A percentile compares a stretch with the other conserved stretches of the same genome.
Evolutionary conservation across 345 rosid genomes (phyloP).

Genomic region (Noccaea caerulescens): DNA sequence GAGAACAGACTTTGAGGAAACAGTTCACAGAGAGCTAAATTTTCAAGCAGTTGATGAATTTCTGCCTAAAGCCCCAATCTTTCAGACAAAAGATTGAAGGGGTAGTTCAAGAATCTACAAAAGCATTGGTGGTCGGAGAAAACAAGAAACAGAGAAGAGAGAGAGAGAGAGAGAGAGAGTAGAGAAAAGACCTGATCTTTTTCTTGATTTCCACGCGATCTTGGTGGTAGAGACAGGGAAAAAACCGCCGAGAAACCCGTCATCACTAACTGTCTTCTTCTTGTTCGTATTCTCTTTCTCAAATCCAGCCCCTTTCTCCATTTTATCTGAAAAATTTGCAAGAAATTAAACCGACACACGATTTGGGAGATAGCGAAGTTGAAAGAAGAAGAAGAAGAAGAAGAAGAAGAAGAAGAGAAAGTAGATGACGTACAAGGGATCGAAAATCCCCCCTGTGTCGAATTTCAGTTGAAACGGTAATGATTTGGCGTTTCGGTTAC

Average conservation of each 20-base stretch:
- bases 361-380: conserved; percentile 7
- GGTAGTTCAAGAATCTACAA: neutral
- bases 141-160: conserved; percentile 8
- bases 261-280: conserved; percentile 48
- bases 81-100: conserved; percentile 4
- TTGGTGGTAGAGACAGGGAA: conserved; percentile 68
- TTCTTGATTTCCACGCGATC: conserved; percentile 81
- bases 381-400: conserved; percentile 10
- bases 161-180: neutral
- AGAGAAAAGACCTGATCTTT: conserved; percentile 60
- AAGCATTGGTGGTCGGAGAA: neutral
- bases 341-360: conserved; percentile 4
- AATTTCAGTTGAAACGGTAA: conserved; percentile 45
- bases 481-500: conserved; percentile 43
- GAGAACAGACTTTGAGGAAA: neutral
- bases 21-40: conserved; percentile 1
- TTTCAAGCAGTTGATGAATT: conserved; percentile 4
- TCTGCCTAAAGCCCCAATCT: conserved; percentile 5
- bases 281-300: conserved; percentile 38
- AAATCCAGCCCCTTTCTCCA: conserved; percentile 41
- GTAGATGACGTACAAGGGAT: conserved; percentile 40
- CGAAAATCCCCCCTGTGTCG: neutral
- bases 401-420: conserved; percentile 12
- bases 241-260: conserved; percentile 64
- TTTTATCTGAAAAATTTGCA: conserved; percentile 8